Percentiles rank a stretch among this genome's conserved stretches.
Evolutionary conservation across 2,329 filamentous ascomycete species (phyloP).

Genomic region (Verticillium alfalfae): DNA sequence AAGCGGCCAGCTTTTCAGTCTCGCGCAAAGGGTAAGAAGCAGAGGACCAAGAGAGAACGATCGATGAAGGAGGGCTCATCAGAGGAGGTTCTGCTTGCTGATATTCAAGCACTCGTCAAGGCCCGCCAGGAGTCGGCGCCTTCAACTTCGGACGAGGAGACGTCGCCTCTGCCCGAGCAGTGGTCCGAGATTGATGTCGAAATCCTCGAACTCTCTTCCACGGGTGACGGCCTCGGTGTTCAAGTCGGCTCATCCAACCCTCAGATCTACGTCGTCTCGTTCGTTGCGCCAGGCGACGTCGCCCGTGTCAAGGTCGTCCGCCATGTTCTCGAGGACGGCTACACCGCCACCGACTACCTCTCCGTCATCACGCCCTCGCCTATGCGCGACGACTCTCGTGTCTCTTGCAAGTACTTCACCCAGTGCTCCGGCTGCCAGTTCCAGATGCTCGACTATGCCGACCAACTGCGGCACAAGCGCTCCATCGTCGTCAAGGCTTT

Average conservation of each 20-base stretch:
- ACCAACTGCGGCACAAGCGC: slow-evolving; percentile 81
- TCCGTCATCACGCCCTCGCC: slow-evolving; percentile 68
- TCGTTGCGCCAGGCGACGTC: slow-evolving; percentile 78
- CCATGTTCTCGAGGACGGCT: slow-evolving; percentile 59
- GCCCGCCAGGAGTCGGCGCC: slow-evolving; percentile 27
- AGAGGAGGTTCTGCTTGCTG: slow-evolving; percentile 61
- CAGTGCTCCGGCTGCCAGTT: slow-evolving; percentile 91
- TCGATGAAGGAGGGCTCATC: slow-evolving; percentile 56
- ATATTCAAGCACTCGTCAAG: slow-evolving; percentile 52
- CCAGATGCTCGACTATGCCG: slow-evolving; percentile 88
- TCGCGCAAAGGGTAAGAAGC: slow-evolving; percentile 26
- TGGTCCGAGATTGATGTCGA: slow-evolving; percentile 76
- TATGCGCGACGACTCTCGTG: slow-evolving; percentile 68
- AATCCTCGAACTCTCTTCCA: slow-evolving; percentile 80
- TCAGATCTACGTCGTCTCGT: slow-evolving; percentile 80
- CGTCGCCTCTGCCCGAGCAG: slow-evolving; percentile 49
- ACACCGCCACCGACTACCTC: slow-evolving; percentile 78
- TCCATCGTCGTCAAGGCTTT: slow-evolving; percentile 87
- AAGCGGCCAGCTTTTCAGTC: slow-evolving; percentile 12
- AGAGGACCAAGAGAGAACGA: slow-evolving; percentile 53
- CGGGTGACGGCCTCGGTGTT: slow-evolving; percentile 81
- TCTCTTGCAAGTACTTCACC: slow-evolving; percentile 82
- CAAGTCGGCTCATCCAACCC: slow-evolving; percentile 54
- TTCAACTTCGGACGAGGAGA: slow-evolving; percentile 1
- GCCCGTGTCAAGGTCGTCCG: slow-evolving; percentile 74